Percentiles rank a stretch among this genome's conserved stretches.
Conservation (phyloP, 2,329 filamentous ascomycete species). For the Phaeosphaeria sp. region DNA sequence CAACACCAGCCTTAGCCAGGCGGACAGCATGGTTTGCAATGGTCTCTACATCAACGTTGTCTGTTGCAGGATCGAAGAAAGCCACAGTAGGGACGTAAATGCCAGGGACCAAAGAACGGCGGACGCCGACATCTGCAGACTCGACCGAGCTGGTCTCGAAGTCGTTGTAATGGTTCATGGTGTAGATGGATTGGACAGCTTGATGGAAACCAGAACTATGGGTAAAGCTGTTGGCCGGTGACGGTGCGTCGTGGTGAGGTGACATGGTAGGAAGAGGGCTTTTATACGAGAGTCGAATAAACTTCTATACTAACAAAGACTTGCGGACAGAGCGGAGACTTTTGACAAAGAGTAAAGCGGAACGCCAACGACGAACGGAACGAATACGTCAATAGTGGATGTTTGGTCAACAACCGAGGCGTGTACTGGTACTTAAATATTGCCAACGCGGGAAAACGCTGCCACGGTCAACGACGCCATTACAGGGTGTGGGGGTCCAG, state of each 20-base stretch:
- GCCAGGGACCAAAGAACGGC: constrained; percentile 47
- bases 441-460: constrained; percentile 32
- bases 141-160: constrained; percentile 48
- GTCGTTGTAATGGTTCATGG: constrained; percentile 43
- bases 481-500: constrained; percentile 47
- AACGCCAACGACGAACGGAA: constrained; percentile 36
- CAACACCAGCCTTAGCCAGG: constrained; percentile 74
- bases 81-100: constrained; percentile 55
- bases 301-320: constrained; percentile 38
- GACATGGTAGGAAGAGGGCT: constrained; percentile 38
- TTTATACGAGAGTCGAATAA: constrained; percentile 14
- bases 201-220: constrained; percentile 36
- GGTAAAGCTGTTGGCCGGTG: constrained; percentile 43
- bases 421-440: constrained; percentile 47
- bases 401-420: constrained; percentile 34
- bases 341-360: constrained; percentile 44
- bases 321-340: constrained; percentile 28
- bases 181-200: constrained; percentile 44
- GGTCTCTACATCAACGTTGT: constrained; percentile 51
- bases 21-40: constrained; percentile 62
- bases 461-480: constrained; percentile 20
- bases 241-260: constrained; percentile 49
- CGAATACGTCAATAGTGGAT: constrained; percentile 43
- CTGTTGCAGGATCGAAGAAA: constrained; percentile 51
- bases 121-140: constrained; percentile 41